Conservation (phyloP, 805 yeast species). For the Ogataea philodendri region DNA sequence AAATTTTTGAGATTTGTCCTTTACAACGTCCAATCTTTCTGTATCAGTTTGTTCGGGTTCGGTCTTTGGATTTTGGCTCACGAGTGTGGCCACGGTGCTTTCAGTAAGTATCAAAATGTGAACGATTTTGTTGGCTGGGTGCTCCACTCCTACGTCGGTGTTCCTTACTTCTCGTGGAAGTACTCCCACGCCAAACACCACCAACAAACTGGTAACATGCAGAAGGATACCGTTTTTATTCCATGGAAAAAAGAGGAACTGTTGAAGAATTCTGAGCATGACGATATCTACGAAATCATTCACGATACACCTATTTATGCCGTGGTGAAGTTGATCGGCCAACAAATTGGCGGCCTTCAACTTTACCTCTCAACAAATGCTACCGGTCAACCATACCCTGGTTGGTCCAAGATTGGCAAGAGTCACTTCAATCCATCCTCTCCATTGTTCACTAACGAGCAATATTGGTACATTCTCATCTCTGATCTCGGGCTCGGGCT, state of each 20-base stretch:
- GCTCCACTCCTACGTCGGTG: conserved; percentile 53
- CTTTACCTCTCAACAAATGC: conserved; percentile 50
- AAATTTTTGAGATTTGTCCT: conserved; percentile 37
- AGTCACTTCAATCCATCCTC: conserved; percentile 56
- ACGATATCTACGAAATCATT: conserved; percentile 42
- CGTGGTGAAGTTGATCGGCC: conserved; percentile 43
- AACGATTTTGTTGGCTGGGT: conserved; percentile 62
- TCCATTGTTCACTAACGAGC: conserved; percentile 52
- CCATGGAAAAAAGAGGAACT: conserved; percentile 52
- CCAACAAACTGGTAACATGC: conserved; percentile 60
- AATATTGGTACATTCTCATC: conserved; percentile 53
- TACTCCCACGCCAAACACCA: conserved; percentile 60
- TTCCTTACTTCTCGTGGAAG: conserved; percentile 65
- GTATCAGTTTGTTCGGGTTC: conserved; percentile 49
- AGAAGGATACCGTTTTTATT: conserved; percentile 58
- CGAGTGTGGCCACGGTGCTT: conserved; percentile 65
- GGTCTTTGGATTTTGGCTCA: conserved; percentile 65
- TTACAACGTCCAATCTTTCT: conserved; percentile 41
- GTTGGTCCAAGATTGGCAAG: conserved; percentile 40
- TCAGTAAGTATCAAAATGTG: conserved; percentile 50
- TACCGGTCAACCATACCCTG: conserved; percentile 52
- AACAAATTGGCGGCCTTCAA: conserved; percentile 57
- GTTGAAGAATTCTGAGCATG: conserved; percentile 34
- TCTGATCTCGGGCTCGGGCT: conserved; percentile 55
- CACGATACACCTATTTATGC: conserved; percentile 57